phyloP scores from a whole-genome alignment of 306 rosid species.

The Dalbergia cochinchinensis region DNA sequence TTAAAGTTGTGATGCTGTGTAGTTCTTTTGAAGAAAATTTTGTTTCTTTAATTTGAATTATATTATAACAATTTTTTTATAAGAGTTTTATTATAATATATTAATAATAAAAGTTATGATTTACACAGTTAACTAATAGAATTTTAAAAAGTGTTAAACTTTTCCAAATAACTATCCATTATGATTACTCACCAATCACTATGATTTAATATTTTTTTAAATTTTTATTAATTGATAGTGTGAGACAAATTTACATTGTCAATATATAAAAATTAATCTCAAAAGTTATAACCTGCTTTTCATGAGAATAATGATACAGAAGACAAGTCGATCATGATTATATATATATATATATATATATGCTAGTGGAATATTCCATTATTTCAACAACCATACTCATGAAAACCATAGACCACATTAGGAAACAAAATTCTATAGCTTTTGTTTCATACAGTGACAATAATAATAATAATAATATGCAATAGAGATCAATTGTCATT shows the following conservation, averaged over 20 bases:
- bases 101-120: not conserved
- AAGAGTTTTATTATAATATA: too few relatives aligned
- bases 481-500: not conserved
- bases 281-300: not conserved
- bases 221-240: too few relatives aligned
- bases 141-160: too few relatives aligned
- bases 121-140: not conserved
- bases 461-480: not conserved
- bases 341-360: not conserved
- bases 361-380: not conserved
- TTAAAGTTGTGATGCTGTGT: not conserved
- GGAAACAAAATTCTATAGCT: not conserved
- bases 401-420: not conserved
- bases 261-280: too few relatives aligned
- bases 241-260: too few relatives aligned
- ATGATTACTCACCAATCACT: too few relatives aligned
- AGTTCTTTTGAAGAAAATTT: not conserved
- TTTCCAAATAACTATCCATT: too few relatives aligned
- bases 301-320: not conserved
- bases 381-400: slow-evolving; percentile 29
- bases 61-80: not conserved
- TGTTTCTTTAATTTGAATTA: not conserved
- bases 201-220: too few relatives aligned
- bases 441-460: not conserved
- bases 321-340: not conserved